These are phyloP conservation scores for Oxyria digyna DNA, from an alignment of 148 eudicot species.

Conservation along the genomic window DNA sequence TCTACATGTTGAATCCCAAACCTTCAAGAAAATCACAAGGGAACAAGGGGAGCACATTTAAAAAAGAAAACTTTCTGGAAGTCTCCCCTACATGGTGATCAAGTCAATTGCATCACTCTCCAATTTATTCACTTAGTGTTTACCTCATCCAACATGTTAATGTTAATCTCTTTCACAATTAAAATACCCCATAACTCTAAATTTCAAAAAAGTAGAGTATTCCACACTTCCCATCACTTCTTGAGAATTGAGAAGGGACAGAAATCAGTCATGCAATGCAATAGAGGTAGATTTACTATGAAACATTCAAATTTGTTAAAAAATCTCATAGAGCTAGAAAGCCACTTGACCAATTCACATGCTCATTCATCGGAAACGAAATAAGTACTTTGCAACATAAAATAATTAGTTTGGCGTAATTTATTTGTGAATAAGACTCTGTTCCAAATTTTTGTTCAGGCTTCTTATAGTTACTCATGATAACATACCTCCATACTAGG, in stretches of 20 bases:
- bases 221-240: neutral
- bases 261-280: neutral
- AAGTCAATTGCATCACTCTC: neutral
- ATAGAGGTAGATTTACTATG: neutral
- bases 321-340: neutral
- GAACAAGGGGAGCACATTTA: neutral
- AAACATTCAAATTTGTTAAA: neutral
- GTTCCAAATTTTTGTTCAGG: neutral
- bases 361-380: neutral
- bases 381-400: neutral
- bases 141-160: neutral
- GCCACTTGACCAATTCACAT: neutral
- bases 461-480: neutral
- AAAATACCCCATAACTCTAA: neutral
- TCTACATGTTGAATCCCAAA: neutral
- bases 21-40: neutral
- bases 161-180: neutral
- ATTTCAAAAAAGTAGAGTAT: neutral
- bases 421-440: neutral
- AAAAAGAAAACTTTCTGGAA: neutral
- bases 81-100: neutral
- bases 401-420: neutral
- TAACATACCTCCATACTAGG: conserved; percentile 63
- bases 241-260: neutral
- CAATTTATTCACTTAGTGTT: neutral